These are phyloP conservation scores for Candida krabiensis DNA, from an alignment of 805 yeast species.

Conservation along the genomic window DNA sequence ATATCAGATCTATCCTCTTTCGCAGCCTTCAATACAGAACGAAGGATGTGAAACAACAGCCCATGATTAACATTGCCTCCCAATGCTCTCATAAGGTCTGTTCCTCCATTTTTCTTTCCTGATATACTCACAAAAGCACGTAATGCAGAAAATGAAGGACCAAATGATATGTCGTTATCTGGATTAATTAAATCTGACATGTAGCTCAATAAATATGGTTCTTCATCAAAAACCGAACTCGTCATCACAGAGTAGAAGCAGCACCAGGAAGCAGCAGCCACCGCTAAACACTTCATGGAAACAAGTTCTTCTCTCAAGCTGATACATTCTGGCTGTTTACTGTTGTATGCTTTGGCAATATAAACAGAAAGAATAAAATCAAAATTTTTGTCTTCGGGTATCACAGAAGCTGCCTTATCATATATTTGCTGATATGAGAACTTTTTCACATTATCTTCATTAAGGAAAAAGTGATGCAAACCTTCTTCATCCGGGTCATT, in stretches of 20 bases:
- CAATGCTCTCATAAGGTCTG: conserved; percentile 72
- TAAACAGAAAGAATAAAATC: conserved; percentile 62
- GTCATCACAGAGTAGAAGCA: conserved; percentile 59
- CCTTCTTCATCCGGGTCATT: conserved; percentile 38
- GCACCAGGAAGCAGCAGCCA: conserved; percentile 61
- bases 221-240: conserved; percentile 66
- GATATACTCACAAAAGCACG: conserved; percentile 71
- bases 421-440: conserved; percentile 59
- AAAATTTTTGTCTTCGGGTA: conserved; percentile 66
- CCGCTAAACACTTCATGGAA: conserved; percentile 62
- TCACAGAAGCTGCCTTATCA: conserved; percentile 53
- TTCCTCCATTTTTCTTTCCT: conserved; percentile 64
- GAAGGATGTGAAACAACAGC: conserved; percentile 65
- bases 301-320: conserved; percentile 58
- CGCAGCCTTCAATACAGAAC: conserved; percentile 56
- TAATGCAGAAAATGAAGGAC: conserved; percentile 58
- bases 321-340: conserved; percentile 50
- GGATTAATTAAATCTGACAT: conserved; percentile 74
- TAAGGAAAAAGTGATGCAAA: conserved; percentile 48
- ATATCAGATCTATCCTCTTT: conserved; percentile 32
- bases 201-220: conserved; percentile 67
- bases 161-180: conserved; percentile 53
- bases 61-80: conserved; percentile 92
- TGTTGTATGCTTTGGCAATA: conserved; percentile 70
- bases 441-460: conserved; percentile 57